These are phyloP conservation scores for Polymyxa betae DNA, from an alignment of 208 protist genomes.

Conservation along the genomic window DNA sequence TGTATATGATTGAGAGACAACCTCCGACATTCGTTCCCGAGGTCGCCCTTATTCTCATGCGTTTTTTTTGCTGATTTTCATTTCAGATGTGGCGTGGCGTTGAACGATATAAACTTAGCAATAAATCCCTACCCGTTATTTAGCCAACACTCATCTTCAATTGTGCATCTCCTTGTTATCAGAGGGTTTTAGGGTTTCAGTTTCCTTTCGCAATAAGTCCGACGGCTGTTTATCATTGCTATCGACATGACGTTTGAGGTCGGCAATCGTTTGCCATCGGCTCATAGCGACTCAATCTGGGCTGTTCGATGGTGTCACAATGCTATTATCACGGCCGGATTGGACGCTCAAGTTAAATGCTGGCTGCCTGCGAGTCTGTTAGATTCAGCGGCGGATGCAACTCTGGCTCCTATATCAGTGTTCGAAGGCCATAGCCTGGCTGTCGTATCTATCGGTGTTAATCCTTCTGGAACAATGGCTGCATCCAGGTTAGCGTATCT, in stretches of 20 bases:
- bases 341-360: background rate
- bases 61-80: background rate
- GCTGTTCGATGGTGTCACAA: background rate
- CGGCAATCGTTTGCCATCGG: background rate
- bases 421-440: background rate
- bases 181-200: background rate
- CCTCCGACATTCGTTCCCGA: too few relatives aligned
- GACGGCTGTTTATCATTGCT: background rate
- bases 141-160: background rate
- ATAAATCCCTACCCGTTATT: slow-evolving; percentile 37
- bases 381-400: background rate
- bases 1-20: too few relatives aligned
- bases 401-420: background rate
- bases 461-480: background rate
- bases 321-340: background rate
- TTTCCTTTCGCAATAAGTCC: background rate
- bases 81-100: slow-evolving; percentile 33
- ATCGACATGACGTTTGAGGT: background rate
- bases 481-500: background rate
- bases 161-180: too few relatives aligned
- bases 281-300: slow-evolving; percentile 32
- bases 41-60: too few relatives aligned
- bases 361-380: background rate
- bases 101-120: slow-evolving; percentile 32
- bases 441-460: background rate